phyloP scores from a whole-genome alignment of 2,329 filamentous ascomycete genomes.

The Phoma sp. region DNA sequence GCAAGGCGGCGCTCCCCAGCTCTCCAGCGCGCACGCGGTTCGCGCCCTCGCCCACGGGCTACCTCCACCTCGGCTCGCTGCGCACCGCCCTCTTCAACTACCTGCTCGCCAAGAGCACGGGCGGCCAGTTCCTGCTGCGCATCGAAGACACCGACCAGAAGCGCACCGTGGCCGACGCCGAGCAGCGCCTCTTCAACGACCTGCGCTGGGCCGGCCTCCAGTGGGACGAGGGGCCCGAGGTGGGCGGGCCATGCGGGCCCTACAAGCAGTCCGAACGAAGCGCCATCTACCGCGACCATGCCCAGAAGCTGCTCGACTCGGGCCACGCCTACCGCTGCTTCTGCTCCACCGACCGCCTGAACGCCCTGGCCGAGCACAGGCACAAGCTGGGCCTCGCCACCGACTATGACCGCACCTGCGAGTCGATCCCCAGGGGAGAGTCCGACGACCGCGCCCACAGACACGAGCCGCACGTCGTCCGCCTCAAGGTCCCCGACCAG shows the following conservation, averaged over 20 bases:
- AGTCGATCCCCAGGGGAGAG: slow-evolving; percentile 69
- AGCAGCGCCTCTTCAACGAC: slow-evolving; percentile 78
- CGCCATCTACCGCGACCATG: slow-evolving; percentile 73
- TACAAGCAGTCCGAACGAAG: slow-evolving; percentile 89
- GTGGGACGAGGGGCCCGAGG: slow-evolving; percentile 92
- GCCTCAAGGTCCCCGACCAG: slow-evolving; percentile 70
- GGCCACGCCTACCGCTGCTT: slow-evolving; percentile 93
- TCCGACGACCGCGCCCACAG: slow-evolving; percentile 73
- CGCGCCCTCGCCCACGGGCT: slow-evolving; percentile 93
- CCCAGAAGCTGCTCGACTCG: slow-evolving; percentile 70
- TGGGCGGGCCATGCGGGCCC: slow-evolving; percentile 82
- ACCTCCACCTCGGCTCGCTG: slow-evolving; percentile 88
- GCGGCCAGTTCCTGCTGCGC: slow-evolving; percentile 87
- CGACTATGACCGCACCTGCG: slow-evolving; percentile 77
- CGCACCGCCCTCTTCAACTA: slow-evolving; percentile 97
- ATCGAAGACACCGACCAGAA: slow-evolving; percentile 96
- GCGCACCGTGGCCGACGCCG: slow-evolving; percentile 80
- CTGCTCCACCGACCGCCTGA: slow-evolving; percentile 76
- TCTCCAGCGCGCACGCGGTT: slow-evolving; percentile 74
- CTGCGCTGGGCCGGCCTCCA: slow-evolving; percentile 85
- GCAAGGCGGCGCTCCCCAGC: slow-evolving; percentile 32
- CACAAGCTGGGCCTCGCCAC: slow-evolving; percentile 65
- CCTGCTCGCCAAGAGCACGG: slow-evolving; percentile 83
- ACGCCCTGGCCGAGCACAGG: slow-evolving; percentile 69
- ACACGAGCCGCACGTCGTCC: slow-evolving; percentile 77